A percentile compares a stretch with the other conserved stretches of the same genome.
Conservation (phyloP, 2,329 filamentous ascomycete genomes). For the Polychaeton citri region DNA sequence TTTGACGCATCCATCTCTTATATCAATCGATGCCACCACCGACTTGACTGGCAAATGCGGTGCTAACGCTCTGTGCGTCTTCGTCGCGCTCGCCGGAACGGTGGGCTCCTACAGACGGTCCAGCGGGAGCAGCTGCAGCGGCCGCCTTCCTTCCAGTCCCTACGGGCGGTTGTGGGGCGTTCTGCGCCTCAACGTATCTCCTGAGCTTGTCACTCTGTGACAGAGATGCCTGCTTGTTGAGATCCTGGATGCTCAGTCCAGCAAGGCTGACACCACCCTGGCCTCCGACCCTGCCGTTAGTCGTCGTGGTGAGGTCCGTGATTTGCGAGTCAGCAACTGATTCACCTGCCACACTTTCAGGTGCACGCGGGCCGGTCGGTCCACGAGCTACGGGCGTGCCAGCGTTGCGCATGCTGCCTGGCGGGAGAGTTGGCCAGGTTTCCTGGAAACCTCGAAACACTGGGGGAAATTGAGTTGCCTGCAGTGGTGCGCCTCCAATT, state of each 20-base stretch:
- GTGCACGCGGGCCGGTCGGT: constrained; percentile 8
- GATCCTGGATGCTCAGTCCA: constrained; percentile 61
- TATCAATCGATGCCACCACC: constrained; percentile 31
- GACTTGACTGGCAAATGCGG: constrained; percentile 91
- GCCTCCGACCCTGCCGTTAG: constrained; percentile 42
- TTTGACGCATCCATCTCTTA: too few species aligned
- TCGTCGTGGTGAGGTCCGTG: constrained; percentile 56
- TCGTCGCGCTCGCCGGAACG: constrained; percentile 55
- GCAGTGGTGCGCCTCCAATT: constrained; percentile 66
- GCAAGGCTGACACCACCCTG: constrained; percentile 83
- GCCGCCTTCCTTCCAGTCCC: constrained; percentile 43
- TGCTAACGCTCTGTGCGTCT: constrained; percentile 90
- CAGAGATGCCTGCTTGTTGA: constrained; percentile 57
- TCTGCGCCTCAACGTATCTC: constrained; percentile 66
- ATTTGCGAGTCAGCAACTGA: constrained; percentile 84
- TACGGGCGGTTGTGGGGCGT: constrained; percentile 43
- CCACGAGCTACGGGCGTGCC: constrained; percentile 24
- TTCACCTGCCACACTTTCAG: constrained; percentile 68
- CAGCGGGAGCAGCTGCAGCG: background rate
- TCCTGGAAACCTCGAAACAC: constrained; percentile 96
- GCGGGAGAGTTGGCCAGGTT: constrained; percentile 62
- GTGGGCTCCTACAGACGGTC: constrained; percentile 16
- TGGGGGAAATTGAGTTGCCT: constrained; percentile 53
- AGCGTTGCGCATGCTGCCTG: constrained; percentile 39
- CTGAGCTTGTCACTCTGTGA: constrained; percentile 85